Evolutionary conservation across 2,329 filamentous ascomycete species (phyloP), one percentile per base, ranked within the genome.

Genomic region (Alternaria dauci): DNA sequence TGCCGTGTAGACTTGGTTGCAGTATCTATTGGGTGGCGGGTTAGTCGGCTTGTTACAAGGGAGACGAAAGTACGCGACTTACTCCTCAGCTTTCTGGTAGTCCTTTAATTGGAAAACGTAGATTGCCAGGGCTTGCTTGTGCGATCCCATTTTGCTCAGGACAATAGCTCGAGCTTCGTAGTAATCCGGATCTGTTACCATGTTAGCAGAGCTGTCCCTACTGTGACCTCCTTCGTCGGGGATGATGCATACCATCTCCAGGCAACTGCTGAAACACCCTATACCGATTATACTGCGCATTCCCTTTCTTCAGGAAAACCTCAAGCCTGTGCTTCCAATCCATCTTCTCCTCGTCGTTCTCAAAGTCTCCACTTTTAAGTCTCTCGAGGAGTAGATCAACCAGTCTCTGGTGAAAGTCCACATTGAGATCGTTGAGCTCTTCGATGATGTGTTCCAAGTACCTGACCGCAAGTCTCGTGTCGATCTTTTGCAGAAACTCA

Each of bases 21-120:
- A 98, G 80, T 99, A 79, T 67, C 77, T 79, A 59, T 59, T 23
- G 55, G 47, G 16, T 7, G 16, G 6, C 18, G 4, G 20, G 25
- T 46, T 28, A 46, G 16, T 14, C n/a, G 14, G 41, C n/a, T 43
- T 43, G 3, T 6, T 23, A 12, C 32, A 16, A n/a, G 23, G 12
- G 14, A 6, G 9, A 39, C 11, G 9, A 11, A 5, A 11, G 9
- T 30, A 30, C 9, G 28, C 28, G 11, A 52, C 71, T 54, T 66
- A 97, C 90, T 97, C 93, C 85, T 99, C 95, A 32, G 95, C 95
- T 79, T 97, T 98, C 12, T 82, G 83, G 64, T 92, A 94, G 76
- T 97, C 90, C 68, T 91, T 83, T 77, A 99, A 87, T 77, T 94
- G 95, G 81, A 97, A 99, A 28, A 98, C 94, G 76, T 97, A 99